Evolutionary conservation across 2,329 filamentous ascomycete species (phyloP).

Genomic region (Venturia asperata): DNA sequence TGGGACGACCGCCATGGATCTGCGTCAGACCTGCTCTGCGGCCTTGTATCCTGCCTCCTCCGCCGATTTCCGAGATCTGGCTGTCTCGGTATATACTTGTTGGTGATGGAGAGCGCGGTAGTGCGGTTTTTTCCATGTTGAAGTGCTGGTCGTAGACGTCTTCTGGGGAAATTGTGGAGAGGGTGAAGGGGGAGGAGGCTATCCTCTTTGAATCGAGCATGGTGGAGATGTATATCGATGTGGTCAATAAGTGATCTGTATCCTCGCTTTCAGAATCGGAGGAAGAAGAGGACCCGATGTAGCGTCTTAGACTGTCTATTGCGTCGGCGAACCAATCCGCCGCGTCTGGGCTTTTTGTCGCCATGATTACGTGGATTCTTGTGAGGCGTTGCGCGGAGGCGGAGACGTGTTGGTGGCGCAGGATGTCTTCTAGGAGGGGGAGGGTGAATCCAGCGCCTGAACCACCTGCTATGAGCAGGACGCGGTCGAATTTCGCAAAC

Average conservation of each 20-base stretch:
- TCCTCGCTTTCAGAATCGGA: neutral
- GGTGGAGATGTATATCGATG: neutral
- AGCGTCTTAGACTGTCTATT: neutral
- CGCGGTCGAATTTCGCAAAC: no score
- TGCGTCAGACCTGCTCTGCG: no score
- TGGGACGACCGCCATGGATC: neutral
- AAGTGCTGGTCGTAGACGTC: neutral
- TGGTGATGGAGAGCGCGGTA: neutral
- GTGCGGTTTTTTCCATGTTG: neutral
- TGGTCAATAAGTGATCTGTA: neutral
- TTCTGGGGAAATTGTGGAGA: neutral
- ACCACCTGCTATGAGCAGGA: no score
- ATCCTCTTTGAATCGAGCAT: neutral
- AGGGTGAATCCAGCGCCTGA: no score
- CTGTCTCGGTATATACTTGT: neutral
- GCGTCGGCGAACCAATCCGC: neutral
- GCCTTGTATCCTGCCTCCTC: neutral
- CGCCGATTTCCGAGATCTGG: neutral
- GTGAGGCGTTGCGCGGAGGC: neutral
- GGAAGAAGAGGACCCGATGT: neutral
- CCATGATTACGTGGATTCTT: neutral
- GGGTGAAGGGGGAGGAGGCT: neutral
- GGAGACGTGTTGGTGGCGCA: no score
- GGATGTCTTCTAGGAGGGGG: no score
- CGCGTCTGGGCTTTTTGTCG: neutral